A percentile compares a stretch with the other conserved stretches of the same genome.
Conservation (phyloP, 2,329 filamentous ascomycete species). For the Drechslerella dactyloides region DNA sequence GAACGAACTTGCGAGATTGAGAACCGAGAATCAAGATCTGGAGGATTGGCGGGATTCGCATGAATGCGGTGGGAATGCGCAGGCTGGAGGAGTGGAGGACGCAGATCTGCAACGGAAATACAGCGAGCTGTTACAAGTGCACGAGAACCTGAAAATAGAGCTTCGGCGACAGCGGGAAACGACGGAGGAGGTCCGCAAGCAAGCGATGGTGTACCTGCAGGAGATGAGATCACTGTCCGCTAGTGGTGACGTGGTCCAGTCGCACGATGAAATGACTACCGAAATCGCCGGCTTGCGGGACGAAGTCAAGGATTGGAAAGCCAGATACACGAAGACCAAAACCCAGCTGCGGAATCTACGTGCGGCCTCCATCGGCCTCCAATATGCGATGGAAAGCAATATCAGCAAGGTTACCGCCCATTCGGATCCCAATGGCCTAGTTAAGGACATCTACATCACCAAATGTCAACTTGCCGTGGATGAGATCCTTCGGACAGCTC, state of each 20-base stretch:
- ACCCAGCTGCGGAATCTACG: constrained; percentile 83
- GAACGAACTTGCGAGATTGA: constrained; percentile 76
- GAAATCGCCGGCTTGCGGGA: constrained; percentile 78
- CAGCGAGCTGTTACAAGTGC: constrained; percentile 65
- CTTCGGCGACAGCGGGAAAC: constrained; percentile 73
- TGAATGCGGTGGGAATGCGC: constrained; percentile 31
- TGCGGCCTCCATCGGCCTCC: constrained; percentile 74
- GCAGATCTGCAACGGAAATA: constrained; percentile 68
- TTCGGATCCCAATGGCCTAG: constrained; percentile 73
- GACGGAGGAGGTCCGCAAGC: constrained; percentile 82
- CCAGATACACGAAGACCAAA: constrained; percentile 84
- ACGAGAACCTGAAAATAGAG: constrained; percentile 71
- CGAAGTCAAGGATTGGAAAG: constrained; percentile 88
- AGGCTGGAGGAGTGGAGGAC: constrained; percentile 58
- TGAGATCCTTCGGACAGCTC: constrained; percentile 79
- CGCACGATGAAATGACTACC: constrained; percentile 77
- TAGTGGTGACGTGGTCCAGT: constrained; percentile 77
- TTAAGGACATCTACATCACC: constrained; percentile 91
- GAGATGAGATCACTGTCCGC: constrained; percentile 91
- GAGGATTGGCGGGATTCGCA: constrained; percentile 59
- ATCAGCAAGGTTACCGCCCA: constrained; percentile 75
- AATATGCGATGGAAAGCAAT: constrained; percentile 58
- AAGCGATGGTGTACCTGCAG: constrained; percentile 79
- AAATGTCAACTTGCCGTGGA: constrained; percentile 95
- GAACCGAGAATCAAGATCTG: constrained; percentile 70